phyloP scores from a whole-genome alignment of 2,329 filamentous ascomycete species.

The Sporothrix brunneoviolacea region DNA sequence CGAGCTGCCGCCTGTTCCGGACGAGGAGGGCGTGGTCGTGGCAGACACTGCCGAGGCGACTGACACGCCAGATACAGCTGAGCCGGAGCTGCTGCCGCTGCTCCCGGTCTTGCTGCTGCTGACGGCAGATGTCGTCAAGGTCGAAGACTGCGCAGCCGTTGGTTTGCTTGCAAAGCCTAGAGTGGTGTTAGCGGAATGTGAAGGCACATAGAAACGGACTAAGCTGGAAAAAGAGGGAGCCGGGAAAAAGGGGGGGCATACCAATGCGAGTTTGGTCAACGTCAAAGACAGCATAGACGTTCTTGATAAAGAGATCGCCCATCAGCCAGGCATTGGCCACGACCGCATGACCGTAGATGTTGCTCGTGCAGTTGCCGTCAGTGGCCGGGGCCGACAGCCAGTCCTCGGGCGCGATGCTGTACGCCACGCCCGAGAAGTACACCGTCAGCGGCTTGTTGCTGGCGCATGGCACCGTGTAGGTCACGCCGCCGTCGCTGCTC shows the following conservation, averaged over 20 bases:
- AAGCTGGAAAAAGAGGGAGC: not conserved
- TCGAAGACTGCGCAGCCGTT: not conserved
- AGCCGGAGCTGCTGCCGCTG: not conserved
- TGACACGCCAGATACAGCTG: conserved; percentile 12
- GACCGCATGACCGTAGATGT: conserved; percentile 65
- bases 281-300: conserved; percentile 83
- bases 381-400: conserved; percentile 49
- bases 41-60: conserved; percentile 15
- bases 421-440: conserved; percentile 60
- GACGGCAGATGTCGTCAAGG: conserved; percentile 3
- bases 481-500: conserved; percentile 47
- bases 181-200: no score
- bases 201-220: no score
- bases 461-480: conserved; percentile 68
- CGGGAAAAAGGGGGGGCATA: conserved; percentile 28
- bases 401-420: conserved; percentile 61
- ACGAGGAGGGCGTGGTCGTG: conserved; percentile 17
- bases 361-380: conserved; percentile 55
- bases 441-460: conserved; percentile 55
- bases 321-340: conserved; percentile 68
- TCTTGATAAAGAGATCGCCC: conserved; percentile 81
- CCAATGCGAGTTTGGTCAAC: conserved; percentile 60
- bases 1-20: no score
- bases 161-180: conserved; percentile 12
- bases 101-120: not conserved